Evolutionary conservation across 2,329 filamentous ascomycete species (phyloP).

Genomic region (Raffaelea deltoideospora): DNA sequence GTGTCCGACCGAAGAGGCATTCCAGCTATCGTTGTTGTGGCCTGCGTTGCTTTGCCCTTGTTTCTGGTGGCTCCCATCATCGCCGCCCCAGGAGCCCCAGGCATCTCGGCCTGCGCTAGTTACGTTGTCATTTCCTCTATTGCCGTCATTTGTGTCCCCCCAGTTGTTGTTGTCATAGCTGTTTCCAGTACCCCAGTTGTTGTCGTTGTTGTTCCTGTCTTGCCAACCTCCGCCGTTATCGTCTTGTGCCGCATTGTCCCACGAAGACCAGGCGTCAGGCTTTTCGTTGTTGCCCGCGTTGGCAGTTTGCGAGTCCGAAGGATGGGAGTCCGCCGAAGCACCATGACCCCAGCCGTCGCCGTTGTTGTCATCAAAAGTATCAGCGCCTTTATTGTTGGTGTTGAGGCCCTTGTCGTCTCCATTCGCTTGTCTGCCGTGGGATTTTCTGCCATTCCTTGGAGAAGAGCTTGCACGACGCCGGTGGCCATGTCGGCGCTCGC

Average conservation of each 20-base stretch:
- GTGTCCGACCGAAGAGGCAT: neutral
- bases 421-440: too few relatives aligned
- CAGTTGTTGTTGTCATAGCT: conserved; percentile 7
- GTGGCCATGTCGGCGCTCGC: too few relatives aligned
- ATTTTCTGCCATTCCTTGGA: too few relatives aligned
- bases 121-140: conserved; percentile 5
- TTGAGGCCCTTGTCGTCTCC: conserved; percentile 12
- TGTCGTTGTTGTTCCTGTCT: conserved; percentile 4
- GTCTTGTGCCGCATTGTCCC: neutral
- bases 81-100: conserved; percentile 1
- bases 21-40: neutral
- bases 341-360: conserved; percentile 7
- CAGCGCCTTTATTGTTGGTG: conserved; percentile 4
- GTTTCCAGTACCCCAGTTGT: conserved; percentile 2
- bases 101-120: neutral
- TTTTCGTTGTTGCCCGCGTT: neutral
- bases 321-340: conserved; percentile 2
- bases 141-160: conserved; percentile 4
- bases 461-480: too few relatives aligned
- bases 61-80: neutral
- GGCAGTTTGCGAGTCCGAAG: neutral
- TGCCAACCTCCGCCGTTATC: neutral
- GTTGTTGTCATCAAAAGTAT: conserved; percentile 1
- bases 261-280: neutral
- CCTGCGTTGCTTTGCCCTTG: neutral